These are phyloP conservation scores for Arthrobotrys entomopaga DNA, from an alignment of 2,329 filamentous ascomycete species.

Conservation along the genomic window DNA sequence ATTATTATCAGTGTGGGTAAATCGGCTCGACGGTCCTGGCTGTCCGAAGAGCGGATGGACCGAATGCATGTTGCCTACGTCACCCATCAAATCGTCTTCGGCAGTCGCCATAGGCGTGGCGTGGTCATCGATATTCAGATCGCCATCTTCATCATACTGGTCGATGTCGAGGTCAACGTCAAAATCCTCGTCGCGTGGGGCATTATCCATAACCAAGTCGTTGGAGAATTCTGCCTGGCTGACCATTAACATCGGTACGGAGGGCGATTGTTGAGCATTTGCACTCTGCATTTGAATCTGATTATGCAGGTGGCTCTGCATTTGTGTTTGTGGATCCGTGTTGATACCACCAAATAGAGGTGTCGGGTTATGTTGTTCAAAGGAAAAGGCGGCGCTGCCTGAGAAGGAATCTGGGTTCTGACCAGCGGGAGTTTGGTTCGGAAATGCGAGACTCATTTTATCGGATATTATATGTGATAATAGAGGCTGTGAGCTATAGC, in stretches of 20 bases:
- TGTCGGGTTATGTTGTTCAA: slow-evolving; percentile 50
- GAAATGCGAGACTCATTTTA: slow-evolving; percentile 50
- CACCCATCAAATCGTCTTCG: slow-evolving; percentile 39
- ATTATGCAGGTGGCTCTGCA: not conserved
- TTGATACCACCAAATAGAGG: slow-evolving; percentile 33
- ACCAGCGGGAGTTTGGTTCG: slow-evolving; percentile 31
- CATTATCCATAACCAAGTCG: slow-evolving; percentile 47
- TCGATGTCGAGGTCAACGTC: slow-evolving; percentile 49
- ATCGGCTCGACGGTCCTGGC: slow-evolving; percentile 24
- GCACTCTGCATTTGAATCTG: not conserved
- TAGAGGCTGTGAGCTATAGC: slow-evolving; percentile 8
- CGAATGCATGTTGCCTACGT: slow-evolving; percentile 13
- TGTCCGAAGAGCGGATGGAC: slow-evolving; percentile 32
- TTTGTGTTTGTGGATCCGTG: slow-evolving; percentile 33
- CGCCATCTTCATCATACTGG: slow-evolving; percentile 42
- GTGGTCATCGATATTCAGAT: slow-evolving; percentile 42
- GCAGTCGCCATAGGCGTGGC: slow-evolving; percentile 40
- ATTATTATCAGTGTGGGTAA: not conserved
- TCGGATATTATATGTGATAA: not conserved
- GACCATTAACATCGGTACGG: slow-evolving; percentile 41
- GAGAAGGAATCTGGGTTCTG: slow-evolving; percentile 45
- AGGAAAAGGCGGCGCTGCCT: slow-evolving; percentile 46
- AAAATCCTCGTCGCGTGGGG: slow-evolving; percentile 50
- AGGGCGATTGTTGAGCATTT: slow-evolving; percentile 15
- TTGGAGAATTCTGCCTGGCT: slow-evolving; percentile 25